phyloP scores from a whole-genome alignment of 345 rosid species.

The Melaleuca alternifolia region DNA sequence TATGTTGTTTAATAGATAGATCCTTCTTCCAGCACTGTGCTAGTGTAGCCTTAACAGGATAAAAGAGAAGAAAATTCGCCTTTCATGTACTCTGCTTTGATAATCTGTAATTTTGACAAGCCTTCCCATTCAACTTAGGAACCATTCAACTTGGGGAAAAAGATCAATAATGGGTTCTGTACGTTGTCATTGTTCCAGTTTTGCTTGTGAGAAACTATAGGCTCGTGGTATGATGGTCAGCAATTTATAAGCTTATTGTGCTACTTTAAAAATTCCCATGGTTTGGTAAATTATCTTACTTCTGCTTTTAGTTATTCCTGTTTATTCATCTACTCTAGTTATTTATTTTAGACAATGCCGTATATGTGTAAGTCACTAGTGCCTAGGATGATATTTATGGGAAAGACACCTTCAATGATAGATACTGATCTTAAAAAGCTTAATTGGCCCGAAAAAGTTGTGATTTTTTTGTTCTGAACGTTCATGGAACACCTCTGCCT shows the following conservation, averaged over 20 bases:
- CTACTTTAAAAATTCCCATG: not conserved
- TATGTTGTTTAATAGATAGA: not conserved
- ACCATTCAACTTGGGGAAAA: not conserved
- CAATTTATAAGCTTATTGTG: not conserved
- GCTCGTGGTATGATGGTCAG: not conserved
- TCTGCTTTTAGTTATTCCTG: not conserved
- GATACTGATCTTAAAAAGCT: not conserved
- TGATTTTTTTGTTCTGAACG: not conserved
- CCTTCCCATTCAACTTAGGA: not conserved
- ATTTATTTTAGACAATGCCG: not conserved
- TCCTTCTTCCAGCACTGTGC: not conserved
- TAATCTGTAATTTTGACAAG: not conserved
- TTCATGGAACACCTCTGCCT: not conserved
- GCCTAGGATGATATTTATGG: not conserved
- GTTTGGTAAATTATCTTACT: not conserved
- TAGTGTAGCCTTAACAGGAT: not conserved
- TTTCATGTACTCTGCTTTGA: not conserved
- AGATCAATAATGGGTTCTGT: not conserved
- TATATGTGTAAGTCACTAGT: not conserved
- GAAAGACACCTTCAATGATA: not conserved
- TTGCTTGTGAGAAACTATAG: not conserved
- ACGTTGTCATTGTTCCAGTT: not conserved
- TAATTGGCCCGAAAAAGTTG: not conserved
- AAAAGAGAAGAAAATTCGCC: not conserved
- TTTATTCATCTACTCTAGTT: not conserved